Conservation (phyloP, 2,329 filamentous ascomycete species). For the Phaeosphaeriaceae sp. region DNA sequence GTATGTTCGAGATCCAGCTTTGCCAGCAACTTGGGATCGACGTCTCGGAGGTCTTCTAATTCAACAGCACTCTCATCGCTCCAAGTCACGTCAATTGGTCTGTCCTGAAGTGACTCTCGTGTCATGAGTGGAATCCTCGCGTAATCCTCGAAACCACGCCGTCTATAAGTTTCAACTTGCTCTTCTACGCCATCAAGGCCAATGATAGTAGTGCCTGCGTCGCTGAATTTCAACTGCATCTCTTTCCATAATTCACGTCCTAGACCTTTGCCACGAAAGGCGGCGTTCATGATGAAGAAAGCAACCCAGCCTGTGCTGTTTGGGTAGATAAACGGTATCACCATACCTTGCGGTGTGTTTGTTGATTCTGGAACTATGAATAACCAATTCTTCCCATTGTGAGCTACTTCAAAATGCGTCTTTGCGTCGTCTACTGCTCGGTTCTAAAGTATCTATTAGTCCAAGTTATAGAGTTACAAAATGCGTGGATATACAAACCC, state of each 20-base stretch:
- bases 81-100: constrained; percentile 5
- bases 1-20: constrained; percentile 38
- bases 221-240: constrained; percentile 29
- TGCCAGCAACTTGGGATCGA: constrained; percentile 28
- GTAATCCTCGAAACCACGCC: constrained; percentile 40
- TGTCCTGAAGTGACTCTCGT: constrained; percentile 21
- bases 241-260: constrained; percentile 40
- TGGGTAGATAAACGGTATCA: constrained; percentile 40
- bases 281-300: constrained; percentile 44
- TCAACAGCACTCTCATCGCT: constrained; percentile 10
- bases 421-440: constrained; percentile 39
- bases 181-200: constrained; percentile 48
- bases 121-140: constrained; percentile 38
- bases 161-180: constrained; percentile 45
- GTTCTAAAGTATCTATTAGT: constrained; percentile 32
- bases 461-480: too few species aligned
- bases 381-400: constrained; percentile 37
- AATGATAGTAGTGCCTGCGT: constrained; percentile 24
- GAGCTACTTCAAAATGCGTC: constrained; percentile 39
- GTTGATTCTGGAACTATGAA: constrained; percentile 33
- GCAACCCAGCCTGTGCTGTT: constrained; percentile 49
- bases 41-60: constrained; percentile 28
- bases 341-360: constrained; percentile 37
- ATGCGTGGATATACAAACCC: too few species aligned
- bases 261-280: constrained; percentile 39